Evolutionary conservation across 2,329 filamentous ascomycete species (phyloP), one percentile per base, ranked within the genome.

Genomic region (Coleophoma eucalyptorum): DNA sequence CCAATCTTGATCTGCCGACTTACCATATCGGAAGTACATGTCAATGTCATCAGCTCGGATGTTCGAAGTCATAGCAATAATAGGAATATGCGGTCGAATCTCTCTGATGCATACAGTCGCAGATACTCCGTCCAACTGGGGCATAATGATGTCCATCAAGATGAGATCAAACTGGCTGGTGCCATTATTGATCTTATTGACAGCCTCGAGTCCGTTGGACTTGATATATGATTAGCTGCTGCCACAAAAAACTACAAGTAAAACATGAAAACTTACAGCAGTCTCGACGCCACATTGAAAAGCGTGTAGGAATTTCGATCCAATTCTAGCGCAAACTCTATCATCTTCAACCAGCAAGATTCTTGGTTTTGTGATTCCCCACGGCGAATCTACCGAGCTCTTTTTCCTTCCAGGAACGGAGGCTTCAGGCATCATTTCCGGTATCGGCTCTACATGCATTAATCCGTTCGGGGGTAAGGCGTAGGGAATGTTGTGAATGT

Each of bases 31-130:
- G 73, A 97, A 97, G 67, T 99, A 99, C 73, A 95, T 92, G 49
- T 93, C 89, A 55, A 97, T 95, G 66, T 99, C 94, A 63, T 97
- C 93, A 54, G 90, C 92, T 57, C 94, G 83, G 57, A 99, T 97
- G 65, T 97, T 99, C 3, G 93, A 97, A 3, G 94, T 99, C 94
- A 99, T 97, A 43, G 94, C 94, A 52, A 99, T 90, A 62, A 99
- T 95, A 0, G 94, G 94, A 18, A 89, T 85, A 5, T 85, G 82
- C 35, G 84, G 82, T 56, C 91, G 85, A 55, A 93, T 90, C 64
- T 96, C 89, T 48, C 93, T 84, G 58, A 99, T 97, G 55, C 96
- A 84, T 63, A 94, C 89, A 51, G 91, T 96, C 3, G 94, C 93
- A 15, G 92, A 96, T 5, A 97, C 91, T 59, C 94, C 94, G 63